Base-by-base conservation (phyloP, 2,329 filamentous ascomycete genomes). In the Fusarium annulatum region DNA sequence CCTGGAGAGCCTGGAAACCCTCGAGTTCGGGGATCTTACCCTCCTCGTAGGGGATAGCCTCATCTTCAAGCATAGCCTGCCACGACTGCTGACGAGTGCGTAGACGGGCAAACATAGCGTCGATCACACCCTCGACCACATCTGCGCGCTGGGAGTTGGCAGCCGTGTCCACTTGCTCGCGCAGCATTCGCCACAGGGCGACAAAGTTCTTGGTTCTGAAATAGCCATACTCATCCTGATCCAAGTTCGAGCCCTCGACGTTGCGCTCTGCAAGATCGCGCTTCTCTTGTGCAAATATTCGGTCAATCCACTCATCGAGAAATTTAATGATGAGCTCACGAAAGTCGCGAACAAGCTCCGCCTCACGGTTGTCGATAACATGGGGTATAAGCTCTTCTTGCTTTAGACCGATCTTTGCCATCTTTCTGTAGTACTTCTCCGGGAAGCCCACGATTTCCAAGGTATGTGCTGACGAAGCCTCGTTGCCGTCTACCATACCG, bases 171-270 rank as follows among this genome's bases (percentile, higher is more conserved):
- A 97, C 89, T 82, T 99, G 96, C 82, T 99, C 96, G 75, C 94
- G 91, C 72, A 99, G 87, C 95, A 99, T 98, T 68, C 95, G 93
- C 95, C 97, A 99, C 87, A 98, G 93, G 79, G 97, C 95, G 63
- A 95, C 93, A 61, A 97, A 86, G 69, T 95, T 97, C 84, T 94
- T 95, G 58, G 95, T 98, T 56, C 96, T 92, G 84, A 97, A 95
- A 81, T 94, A 95, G 68, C 94, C 94, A 81, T 97, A 95, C 79
- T 95, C 91, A 82, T 97, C 95, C 77, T 90, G 91, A 80, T 97
- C 95, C 71, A 98, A 87, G 79, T 95, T 94, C 73, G 88, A 88
- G 56, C 88, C 89, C 77, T 95, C 93, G 67, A 92, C 88, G 76
- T 91, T 91, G 71, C 95, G 91, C 64, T 94, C 91, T 53, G 90